A percentile compares a stretch with the other conserved stretches of the same genome.
Conservation (phyloP, 2,329 filamentous ascomycete genomes). For the Rugonectria rugulosa region DNA sequence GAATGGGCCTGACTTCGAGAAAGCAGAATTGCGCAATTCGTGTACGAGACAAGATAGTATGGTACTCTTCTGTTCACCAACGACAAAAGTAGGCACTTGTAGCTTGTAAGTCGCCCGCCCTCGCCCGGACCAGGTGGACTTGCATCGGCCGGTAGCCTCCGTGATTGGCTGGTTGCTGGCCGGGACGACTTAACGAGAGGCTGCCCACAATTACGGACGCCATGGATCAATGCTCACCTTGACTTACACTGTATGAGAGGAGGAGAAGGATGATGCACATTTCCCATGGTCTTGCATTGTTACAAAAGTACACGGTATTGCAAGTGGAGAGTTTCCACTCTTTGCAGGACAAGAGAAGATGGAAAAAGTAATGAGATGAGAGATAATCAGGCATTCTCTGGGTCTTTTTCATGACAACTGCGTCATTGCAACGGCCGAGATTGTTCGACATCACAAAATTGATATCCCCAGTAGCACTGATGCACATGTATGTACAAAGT, state of each 20-base stretch:
- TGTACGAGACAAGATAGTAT: neutral
- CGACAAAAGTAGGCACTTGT: slow-evolving; percentile 24
- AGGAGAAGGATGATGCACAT: neutral
- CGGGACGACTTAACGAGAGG: slow-evolving; percentile 3
- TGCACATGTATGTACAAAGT: neutral
- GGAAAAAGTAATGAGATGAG: neutral
- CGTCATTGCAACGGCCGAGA: neutral
- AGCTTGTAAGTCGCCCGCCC: slow-evolving; percentile 13
- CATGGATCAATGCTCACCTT: neutral
- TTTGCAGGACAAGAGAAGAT: neutral
- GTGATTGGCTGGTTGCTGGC: slow-evolving; percentile 34
- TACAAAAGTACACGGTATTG: neutral
- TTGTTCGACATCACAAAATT: neutral
- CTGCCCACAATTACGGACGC: slow-evolving; percentile 10
- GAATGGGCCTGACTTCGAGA: neutral
- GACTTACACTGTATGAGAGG: neutral
- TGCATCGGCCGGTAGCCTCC: slow-evolving; percentile 28
- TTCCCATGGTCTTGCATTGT: neutral
- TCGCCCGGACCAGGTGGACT: slow-evolving; percentile 25
- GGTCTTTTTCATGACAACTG: neutral
- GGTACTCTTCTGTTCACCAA: slow-evolving; percentile 9
- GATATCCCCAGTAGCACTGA: slow-evolving; percentile 1
- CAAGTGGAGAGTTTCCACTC: slow-evolving; percentile 8
- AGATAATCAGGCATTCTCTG: neutral
- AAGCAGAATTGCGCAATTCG: neutral